Percentiles rank a stretch among this genome's conserved stretches.
phyloP scores from a whole-genome alignment of 139 green algal genomes.

The Chlorella sp. region DNA sequence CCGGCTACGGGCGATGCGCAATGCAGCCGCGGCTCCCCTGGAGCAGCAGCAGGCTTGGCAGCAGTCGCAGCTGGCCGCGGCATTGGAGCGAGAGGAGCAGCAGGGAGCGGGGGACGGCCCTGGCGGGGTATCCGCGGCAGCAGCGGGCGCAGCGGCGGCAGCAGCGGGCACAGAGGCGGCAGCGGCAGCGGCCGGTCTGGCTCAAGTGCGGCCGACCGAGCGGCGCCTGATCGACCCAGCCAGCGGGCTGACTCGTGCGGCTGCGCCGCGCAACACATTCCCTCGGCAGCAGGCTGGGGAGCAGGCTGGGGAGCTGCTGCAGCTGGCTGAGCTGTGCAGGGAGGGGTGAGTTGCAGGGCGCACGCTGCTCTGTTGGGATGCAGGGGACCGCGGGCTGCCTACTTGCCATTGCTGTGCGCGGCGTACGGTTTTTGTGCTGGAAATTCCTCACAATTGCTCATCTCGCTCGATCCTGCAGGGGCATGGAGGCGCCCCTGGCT shows the following conservation, averaged over 20 bases:
- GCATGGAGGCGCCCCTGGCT: neutral
- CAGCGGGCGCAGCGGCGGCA: neutral
- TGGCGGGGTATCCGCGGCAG: neutral
- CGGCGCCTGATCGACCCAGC: neutral
- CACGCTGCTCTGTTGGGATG: too few species aligned
- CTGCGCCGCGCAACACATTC: neutral
- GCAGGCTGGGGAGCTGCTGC: neutral
- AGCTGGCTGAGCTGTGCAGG: conserved; percentile 6
- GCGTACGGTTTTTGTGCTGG: too few species aligned
- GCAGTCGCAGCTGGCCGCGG: neutral
- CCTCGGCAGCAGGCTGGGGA: too few species aligned
- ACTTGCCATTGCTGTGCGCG: too few species aligned
- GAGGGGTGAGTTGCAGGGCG: neutral
- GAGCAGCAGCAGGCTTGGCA: conserved; percentile 2
- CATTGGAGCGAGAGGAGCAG: neutral
- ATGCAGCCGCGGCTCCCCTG: neutral
- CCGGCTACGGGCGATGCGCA: neutral
- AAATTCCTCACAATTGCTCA: too few species aligned
- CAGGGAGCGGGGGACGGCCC: neutral
- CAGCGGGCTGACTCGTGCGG: neutral
- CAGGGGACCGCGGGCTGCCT: too few species aligned
- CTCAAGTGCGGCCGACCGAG: neutral
- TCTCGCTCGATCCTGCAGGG: neutral
- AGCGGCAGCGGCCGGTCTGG: neutral
- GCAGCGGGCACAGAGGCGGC: neutral